Evolutionary conservation across 1,284 basidiomycete species (phyloP).

Genomic region (Papiliotrema flavescens): DNA sequence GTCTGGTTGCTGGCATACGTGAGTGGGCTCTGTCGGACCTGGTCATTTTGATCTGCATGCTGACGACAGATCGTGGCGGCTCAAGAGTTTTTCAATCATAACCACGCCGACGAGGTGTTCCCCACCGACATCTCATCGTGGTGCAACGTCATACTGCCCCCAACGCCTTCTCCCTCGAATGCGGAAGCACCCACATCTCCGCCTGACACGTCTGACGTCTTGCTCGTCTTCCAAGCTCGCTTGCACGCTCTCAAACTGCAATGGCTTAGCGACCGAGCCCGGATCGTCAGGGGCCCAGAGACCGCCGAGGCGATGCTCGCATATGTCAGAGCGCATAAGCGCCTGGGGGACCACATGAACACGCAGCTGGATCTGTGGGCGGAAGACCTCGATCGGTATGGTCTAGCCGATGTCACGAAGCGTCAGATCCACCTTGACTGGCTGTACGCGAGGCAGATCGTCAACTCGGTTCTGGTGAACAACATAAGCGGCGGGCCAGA

Average conservation of each 20-base stretch:
- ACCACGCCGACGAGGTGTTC: not conserved
- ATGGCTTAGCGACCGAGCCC: slow-evolving; percentile 21
- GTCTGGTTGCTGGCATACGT: not conserved
- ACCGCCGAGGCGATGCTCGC: not conserved
- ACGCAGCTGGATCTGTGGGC: slow-evolving; percentile 29
- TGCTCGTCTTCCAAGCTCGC: slow-evolving; percentile 36
- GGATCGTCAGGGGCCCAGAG: not conserved
- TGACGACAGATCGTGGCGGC: slow-evolving; percentile 29
- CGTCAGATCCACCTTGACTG: slow-evolving; percentile 29
- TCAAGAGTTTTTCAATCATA: slow-evolving; percentile 14
- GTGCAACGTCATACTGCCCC: not conserved
- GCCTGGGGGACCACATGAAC: slow-evolving; percentile 22
- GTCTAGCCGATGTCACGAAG: slow-evolving; percentile 7
- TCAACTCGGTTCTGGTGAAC: slow-evolving; percentile 27
- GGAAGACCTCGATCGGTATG: slow-evolving; percentile 18
- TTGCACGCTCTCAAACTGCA: slow-evolving; percentile 32
- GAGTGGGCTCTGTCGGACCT: too few species aligned
- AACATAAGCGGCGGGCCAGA: slow-evolving; percentile 8
- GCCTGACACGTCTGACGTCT: slow-evolving; percentile 18
- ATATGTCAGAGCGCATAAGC: slow-evolving; percentile 5
- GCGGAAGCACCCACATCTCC: too few species aligned
- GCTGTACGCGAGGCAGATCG: slow-evolving; percentile 31
- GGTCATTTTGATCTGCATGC: not conserved
- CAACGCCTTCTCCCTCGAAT: not conserved
- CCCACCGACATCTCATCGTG: not conserved